These are phyloP conservation scores for Alternaria brassicicola DNA, from an alignment of 2,329 filamentous ascomycete species.

Conservation along the genomic window DNA sequence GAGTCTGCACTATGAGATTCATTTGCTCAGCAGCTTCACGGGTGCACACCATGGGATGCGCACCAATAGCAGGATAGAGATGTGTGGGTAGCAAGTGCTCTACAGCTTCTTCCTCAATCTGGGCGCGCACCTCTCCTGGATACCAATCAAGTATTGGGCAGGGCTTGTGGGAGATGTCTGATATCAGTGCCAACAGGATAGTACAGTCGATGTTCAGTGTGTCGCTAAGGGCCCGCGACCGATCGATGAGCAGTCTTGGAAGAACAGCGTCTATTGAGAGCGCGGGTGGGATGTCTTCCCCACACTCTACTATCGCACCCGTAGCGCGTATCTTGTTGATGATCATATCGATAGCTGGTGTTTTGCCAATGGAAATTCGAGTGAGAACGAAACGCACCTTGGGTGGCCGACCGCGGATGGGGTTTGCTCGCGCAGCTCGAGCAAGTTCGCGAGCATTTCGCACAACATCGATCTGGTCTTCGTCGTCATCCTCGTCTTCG, in stretches of 20 bases:
- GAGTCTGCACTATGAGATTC: conserved; percentile 50
- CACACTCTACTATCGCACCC: conserved; percentile 50
- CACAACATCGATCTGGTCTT: conserved; percentile 62
- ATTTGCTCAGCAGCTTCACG: conserved; percentile 69
- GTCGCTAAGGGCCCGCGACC: conserved; percentile 48
- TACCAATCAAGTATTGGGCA: conserved; percentile 57
- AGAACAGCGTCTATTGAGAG: conserved; percentile 34
- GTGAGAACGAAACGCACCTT: conserved; percentile 66
- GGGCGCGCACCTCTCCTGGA: conserved; percentile 66
- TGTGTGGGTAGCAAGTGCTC: conserved; percentile 65
- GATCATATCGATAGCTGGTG: conserved; percentile 62
- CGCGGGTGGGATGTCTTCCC: conserved; percentile 32
- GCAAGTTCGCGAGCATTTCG: conserved; percentile 65
- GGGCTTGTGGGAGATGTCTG: conserved; percentile 70
- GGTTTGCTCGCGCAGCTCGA: conserved; percentile 61
- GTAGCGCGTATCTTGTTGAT: conserved; percentile 61
- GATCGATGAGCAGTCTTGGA: conserved; percentile 47
- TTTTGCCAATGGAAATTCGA: conserved; percentile 59
- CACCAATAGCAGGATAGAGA: conserved; percentile 66
- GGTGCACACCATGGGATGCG: conserved; percentile 68
- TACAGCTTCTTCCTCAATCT: conserved; percentile 68
- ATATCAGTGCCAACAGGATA: conserved; percentile 73
- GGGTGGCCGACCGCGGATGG: conserved; percentile 66
- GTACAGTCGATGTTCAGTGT: conserved; percentile 70
- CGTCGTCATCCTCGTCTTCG: conserved; percentile 57